Base-by-base conservation (phyloP, 2,329 filamentous ascomycete species). In the Fusarium sp. region DNA sequence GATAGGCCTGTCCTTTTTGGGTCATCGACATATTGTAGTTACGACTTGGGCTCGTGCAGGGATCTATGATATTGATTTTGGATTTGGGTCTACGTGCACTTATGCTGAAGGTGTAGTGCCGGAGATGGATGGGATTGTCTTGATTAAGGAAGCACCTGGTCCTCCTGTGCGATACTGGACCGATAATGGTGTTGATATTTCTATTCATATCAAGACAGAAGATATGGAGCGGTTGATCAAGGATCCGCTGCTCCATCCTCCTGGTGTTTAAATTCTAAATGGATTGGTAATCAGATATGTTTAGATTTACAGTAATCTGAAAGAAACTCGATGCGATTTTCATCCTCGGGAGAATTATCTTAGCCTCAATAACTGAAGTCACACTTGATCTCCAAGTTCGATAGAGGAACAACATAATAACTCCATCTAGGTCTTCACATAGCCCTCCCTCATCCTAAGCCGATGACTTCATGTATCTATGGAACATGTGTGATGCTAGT, bases 1-100 rank as follows among this genome's bases (percentile, higher is more conserved):
- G 1, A 64, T 75, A 44, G 76, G 74, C 74, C 74, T 75, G 47
- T 72, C 72, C 1, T 76, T 76, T 5, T 33, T 76, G 1, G 73
- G 74, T 5, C 37, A 29, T 3, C 65, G 68, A 0, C 72, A 76
- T 28, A 69, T 75, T 4, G 35, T 76, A 3, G 71, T 75, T 0
- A 76, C 74, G 8, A 76, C 66, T 0, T 76, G 74, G 74, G 72
- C 67, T 3, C 62, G 73, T 2, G 68, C 74, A 0, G 73, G 73
- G 0, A 46, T 76, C 3, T 76, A 76, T n/a, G 58, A 66, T 10
- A 54, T 76, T 3, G 69, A 76, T 20, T 76, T 76, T 41, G 74
- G 74, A 1, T 31, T 74, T 6, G 67, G 44, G 3, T 61, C 64
- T 2, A 20, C 10, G 1, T 61, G 74, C 6, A 54, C 49, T 3